These are phyloP conservation scores for Teratosphaeria gauchensis DNA, from an alignment of 2,329 filamentous ascomycete genomes.

Conservation along the genomic window DNA sequence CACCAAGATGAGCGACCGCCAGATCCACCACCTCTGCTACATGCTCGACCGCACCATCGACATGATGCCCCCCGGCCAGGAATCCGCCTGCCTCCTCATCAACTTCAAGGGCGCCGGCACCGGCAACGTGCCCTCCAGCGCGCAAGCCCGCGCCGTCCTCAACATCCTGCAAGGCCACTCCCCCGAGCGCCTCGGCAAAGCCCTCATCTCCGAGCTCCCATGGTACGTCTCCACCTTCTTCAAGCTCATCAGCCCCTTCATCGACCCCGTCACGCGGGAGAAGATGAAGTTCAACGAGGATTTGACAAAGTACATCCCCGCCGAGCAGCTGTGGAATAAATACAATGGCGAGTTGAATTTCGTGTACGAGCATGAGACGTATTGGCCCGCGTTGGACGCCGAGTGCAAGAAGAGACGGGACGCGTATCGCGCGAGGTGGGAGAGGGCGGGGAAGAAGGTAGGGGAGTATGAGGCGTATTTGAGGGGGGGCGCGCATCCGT, in stretches of 20 bases:
- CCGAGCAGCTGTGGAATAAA: constrained; percentile 70
- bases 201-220: constrained; percentile 82
- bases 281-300: constrained; percentile 99
- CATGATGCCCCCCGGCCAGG: constrained; percentile 75
- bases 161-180: constrained; percentile 92
- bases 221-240: constrained; percentile 92
- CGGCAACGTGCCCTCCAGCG: constrained; percentile 66
- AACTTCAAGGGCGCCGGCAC: constrained; percentile 78
- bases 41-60: constrained; percentile 90
- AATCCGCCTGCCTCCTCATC: constrained; percentile 77
- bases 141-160: constrained; percentile 72
- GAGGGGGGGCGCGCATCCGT: constrained; percentile 50
- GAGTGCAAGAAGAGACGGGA: constrained; percentile 58
- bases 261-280: constrained; percentile 84
- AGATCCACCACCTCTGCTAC: constrained; percentile 89
- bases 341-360: constrained; percentile 67
- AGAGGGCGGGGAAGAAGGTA: constrained; percentile 65
- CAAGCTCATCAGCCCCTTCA: constrained; percentile 91
- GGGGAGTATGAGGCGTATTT: constrained; percentile 85
- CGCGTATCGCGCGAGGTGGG: constrained; percentile 61
- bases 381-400: constrained; percentile 78
- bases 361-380: constrained; percentile 76
- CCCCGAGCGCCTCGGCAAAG: constrained; percentile 79
- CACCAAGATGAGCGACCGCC: constrained; percentile 73
- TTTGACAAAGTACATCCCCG: constrained; percentile 69